Base-by-base conservation (phyloP, 371 early-diverging fungal species). In the Zancudomyces culisetae region DNA sequence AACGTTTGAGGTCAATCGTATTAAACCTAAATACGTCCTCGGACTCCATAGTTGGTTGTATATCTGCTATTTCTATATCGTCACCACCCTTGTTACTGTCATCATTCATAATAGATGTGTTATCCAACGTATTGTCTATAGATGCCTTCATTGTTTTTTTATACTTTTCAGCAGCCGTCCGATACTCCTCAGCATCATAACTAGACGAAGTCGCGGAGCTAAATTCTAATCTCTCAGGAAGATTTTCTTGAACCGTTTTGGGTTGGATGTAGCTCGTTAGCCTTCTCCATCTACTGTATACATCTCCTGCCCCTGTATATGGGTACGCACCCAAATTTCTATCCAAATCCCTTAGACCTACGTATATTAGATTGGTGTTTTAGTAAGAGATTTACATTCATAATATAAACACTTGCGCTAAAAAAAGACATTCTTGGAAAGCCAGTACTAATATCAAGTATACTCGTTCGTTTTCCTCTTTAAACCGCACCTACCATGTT, bases 271-370 rank as follows among this genome's bases (percentile, higher is more conserved):
- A 70, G 12, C 66, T 57, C 2, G 88, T 76, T 42, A 88, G 66
- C 24, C 70, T 66, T 21, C 70, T 56, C 93, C 92, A 95, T 49
- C 78, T 75, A 47, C 76, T 67, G 43, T 74, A 79, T 23, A 70
- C 70, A 10, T 68, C 65, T 23, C 61, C 62, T 3, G 78, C 68
- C 3, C 23, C 35, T 29, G 83, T 78, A 3, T 86, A 56, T 1
- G 91, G 95, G 65, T 90, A 94, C 3, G 89, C 73, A 0, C 92
- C 96, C 45, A 93, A 74, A 50, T 73, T 75, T 8, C 73, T 74
- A 57, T 92, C 91, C 54, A 91, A 77, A 22, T 80, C 77, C 21
- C 82, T 72, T 42, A 91, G 79, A 42, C 77, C 81, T 81, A 57
- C n/a, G n/a, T n/a, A n/a, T n/a, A n/a, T n/a, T n/a, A n/a, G n/a